These are phyloP conservation scores for Populus euphratica DNA, from an alignment of 345 rosid genomes.

Conservation along the genomic window DNA sequence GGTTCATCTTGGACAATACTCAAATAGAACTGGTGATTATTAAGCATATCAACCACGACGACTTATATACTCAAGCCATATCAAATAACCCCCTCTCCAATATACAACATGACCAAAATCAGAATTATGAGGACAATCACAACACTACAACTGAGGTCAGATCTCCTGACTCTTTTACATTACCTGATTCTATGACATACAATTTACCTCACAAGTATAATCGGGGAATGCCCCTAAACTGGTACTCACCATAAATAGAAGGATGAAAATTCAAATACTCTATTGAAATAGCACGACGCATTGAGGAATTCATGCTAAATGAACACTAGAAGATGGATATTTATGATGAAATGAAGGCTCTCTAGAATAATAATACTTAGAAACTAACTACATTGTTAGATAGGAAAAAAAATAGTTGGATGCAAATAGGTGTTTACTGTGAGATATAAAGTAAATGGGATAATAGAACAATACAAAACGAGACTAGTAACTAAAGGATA, in stretches of 20 bases:
- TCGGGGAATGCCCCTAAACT: background rate
- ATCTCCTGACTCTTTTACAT: background rate
- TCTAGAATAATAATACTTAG: background rate
- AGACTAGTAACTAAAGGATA: background rate
- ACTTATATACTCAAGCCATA: background rate
- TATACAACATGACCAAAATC: background rate
- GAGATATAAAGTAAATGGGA: too few relatives aligned
- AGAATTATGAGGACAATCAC: background rate
- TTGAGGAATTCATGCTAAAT: too few relatives aligned
- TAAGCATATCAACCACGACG: rapidly evolving
- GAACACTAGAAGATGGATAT: rapidly evolving
- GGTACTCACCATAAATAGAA: too few relatives aligned
- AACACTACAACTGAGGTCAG: background rate
- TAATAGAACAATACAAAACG: too few relatives aligned
- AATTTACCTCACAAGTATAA: background rate
- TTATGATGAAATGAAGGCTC: too few relatives aligned
- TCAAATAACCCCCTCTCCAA: background rate
- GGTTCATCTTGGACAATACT: too few relatives aligned
- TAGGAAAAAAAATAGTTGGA: background rate
- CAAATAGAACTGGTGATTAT: too few relatives aligned
- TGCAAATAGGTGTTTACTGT: background rate
- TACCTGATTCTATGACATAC: too few relatives aligned
- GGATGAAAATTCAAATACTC: too few relatives aligned
- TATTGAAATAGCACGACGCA: too few relatives aligned
- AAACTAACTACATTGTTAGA: background rate